Base-by-base conservation (phyloP, 1,284 basidiomycete species). In the Sanghuangporus baumii region DNA sequence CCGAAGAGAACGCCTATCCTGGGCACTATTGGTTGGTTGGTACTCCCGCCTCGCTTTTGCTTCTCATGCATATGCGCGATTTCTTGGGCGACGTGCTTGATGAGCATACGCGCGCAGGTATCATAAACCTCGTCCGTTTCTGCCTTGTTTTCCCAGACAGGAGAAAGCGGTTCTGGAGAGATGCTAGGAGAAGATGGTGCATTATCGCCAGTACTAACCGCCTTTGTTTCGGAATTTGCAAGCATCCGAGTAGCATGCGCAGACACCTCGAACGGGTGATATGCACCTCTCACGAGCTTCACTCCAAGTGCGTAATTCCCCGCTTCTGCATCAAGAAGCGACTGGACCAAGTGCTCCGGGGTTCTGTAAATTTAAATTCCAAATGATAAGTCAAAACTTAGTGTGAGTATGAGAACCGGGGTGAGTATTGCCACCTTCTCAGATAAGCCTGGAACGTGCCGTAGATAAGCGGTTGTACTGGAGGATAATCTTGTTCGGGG, bases 201-300 rank as follows among this genome's bases (percentile, higher is more conserved):
- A 4, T 7, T 14, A 20, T 2, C 38, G 12, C 37, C 18, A 11
- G 2, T 43, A 18, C n/a, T 6, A 14, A 16, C 23, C 5, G 52
- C 26, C 52, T 54, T 37, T 7, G 14, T 31, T 34, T 37, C 31
- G 16, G 51, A 52, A 52, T 52, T n/a, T 26, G 14, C 46, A 5
- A 38, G 48, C 18, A 14, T 37, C 12, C 51, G 31, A n/a, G 18
- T n/a, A 6, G 8, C 47, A 57, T 86, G 78, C 2, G 84, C 81
- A 18, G 78, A 77, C 52, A 86, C 71, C 73, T 98, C 96, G 61
- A 89, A 81, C 1, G 87, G 82, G 69, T 96, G 91, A 74, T 98
- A 98, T 2, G 96, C 96, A 0, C 96, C 96, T 23, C 96, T 86
- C 41, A 98, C 96, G 62, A 98, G 88, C 76, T 98, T 98, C 66